These are phyloP conservation scores for Flaveria trinervia DNA, from an alignment of 129 eudicot genomes.

Conservation along the genomic window DNA sequence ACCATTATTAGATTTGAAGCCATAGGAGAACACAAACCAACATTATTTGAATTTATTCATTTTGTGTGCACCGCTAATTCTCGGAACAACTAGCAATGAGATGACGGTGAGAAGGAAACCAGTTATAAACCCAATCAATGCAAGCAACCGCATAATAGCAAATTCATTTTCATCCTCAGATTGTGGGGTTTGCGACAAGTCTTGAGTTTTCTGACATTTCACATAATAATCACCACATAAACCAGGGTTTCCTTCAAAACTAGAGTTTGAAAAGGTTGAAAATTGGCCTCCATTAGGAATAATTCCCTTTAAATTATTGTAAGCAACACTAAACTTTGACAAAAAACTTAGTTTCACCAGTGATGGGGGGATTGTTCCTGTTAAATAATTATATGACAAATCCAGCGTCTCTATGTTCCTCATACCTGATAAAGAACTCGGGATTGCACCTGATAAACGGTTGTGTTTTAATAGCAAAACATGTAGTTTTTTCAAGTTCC, in stretches of 20 bases:
- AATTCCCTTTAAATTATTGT: slow-evolving; percentile 47
- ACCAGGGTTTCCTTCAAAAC: slow-evolving; percentile 57
- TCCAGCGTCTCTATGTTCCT: slow-evolving; percentile 56
- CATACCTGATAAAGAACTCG: slow-evolving; percentile 54
- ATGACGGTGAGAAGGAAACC: slow-evolving; percentile 40
- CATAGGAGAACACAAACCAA: too few relatives aligned
- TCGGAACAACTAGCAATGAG: slow-evolving; percentile 34
- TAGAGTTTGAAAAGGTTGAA: slow-evolving; percentile 44
- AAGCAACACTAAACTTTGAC: slow-evolving; percentile 53
- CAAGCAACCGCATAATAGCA: slow-evolving; percentile 34
- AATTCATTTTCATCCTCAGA: slow-evolving; percentile 6
- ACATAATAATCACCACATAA: slow-evolving; percentile 26
- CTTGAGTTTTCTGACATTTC: slow-evolving; percentile 1
- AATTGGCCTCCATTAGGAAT: slow-evolving; percentile 57
- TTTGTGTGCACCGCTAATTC: background rate
- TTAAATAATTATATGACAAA: slow-evolving; percentile 48
- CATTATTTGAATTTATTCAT: too few relatives aligned
- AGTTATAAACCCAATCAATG: slow-evolving; percentile 45
- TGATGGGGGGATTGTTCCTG: slow-evolving; percentile 56
- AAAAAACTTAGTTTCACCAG: slow-evolving; percentile 47
- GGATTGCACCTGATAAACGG: slow-evolving; percentile 56
- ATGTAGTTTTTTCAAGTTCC: slow-evolving; percentile 49
- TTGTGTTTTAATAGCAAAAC: slow-evolving; percentile 53
- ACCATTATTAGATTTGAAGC: too few relatives aligned
- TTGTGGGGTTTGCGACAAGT: background rate